Percentiles rank a stretch among this genome's conserved stretches.
These are phyloP conservation scores for Dendrobium huoshanense DNA, from an alignment of 106 monocot genomes.

Conservation along the genomic window DNA sequence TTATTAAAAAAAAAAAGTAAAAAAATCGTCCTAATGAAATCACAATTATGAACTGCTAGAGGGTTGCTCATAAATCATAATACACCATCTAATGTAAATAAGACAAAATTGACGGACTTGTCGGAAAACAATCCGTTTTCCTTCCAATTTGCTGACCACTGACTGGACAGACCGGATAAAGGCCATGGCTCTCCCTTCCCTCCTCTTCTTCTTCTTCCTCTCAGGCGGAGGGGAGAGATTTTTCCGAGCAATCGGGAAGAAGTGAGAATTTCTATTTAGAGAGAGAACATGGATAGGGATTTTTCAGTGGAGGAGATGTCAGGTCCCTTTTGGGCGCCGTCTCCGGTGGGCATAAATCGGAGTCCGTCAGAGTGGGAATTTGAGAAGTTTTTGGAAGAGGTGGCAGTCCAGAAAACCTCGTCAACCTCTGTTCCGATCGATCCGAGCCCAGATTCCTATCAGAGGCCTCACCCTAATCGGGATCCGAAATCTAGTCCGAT, in stretches of 20 bases:
- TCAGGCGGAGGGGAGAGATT: neutral
- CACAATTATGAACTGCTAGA: no score
- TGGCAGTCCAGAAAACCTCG: neutral
- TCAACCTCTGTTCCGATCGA: neutral
- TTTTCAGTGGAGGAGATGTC: conserved; percentile 62
- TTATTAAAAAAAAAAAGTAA: no score
- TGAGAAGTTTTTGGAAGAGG: conserved; percentile 57
- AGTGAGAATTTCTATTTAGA: neutral
- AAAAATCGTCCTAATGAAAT: no score
- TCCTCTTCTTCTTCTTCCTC: neutral
- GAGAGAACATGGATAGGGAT: conserved; percentile 36
- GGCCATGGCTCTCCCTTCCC: neutral
- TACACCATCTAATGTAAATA: no score
- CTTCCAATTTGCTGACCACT: neutral
- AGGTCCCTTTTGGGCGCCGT: conserved; percentile 30
- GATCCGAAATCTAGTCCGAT: conserved; percentile 5
- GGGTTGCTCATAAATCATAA: no score
- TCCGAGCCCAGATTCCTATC: neutral
- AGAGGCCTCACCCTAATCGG: neutral
- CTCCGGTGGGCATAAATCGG: conserved; percentile 22
- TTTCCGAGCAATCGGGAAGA: neutral
- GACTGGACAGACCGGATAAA: neutral
- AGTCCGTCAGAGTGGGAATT: conserved; percentile 57
- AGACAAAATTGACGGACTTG: neutral
- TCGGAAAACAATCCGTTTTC: neutral